Base-by-base conservation (phyloP, 2,329 filamentous ascomycete genomes). In the Rugonectria rugulosa region DNA sequence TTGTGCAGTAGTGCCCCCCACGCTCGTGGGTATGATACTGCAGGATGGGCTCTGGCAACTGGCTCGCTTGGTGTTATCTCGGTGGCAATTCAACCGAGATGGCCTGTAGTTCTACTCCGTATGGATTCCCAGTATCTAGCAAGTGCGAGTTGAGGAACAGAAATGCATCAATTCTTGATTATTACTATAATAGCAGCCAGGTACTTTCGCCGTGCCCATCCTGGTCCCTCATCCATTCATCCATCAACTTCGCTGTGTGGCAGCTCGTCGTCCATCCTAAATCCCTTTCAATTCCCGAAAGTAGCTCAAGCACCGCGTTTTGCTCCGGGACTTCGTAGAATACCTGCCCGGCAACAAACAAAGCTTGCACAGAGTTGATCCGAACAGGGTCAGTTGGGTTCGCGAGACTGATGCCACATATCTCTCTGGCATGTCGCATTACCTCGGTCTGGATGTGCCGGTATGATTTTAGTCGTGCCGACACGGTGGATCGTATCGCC, bases 261-360 rank as follows among this genome's bases (percentile, higher is more conserved):
- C 56, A 65, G 3, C 54, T 55, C 0, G 86, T 88, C 3, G 84
- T 82, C 80, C 84, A 88, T 2, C 85, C 86, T 34, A 85, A 77
- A 63, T 89, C 86, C n/a, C 71, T 73, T 68, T 89, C 85, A 23
- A 89, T 81, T 10, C 79, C 83, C 21, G 78, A 74, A 17, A 89
- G 70, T 31, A 88, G 67, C 11, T 79, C 75, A 31, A 88, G 63
- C 9, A 88, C 78, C 2, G 82, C 75, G 29, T 78, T 72, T 14
- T 84, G 80, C 53, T 87, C 80, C 14, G 80, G 77, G 1, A 82
- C 83, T 54, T 82, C 81, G 63, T 65, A 14, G 23, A 67, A 67
- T 0, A 62, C 64, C 17, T 67, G 64, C 1, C 64, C 64, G 0
- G 64, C 64, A 0, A 67, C 64, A n/a, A 67, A 67, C 0, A 67